phyloP scores from a whole-genome alignment of 2,329 filamentous ascomycete species.

The Colletotrichum sp. region DNA sequence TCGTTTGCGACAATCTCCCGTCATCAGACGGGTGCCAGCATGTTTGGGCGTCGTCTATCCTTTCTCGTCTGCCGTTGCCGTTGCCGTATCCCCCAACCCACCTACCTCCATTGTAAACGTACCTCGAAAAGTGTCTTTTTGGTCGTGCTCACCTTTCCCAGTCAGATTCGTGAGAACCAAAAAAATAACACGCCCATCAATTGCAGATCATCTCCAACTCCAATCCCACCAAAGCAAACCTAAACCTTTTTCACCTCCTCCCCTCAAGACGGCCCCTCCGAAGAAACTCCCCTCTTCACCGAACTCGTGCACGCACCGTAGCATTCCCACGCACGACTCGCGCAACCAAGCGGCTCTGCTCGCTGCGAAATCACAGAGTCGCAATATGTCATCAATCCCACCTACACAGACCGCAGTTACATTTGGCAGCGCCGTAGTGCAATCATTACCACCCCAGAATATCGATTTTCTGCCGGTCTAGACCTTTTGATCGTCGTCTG shows the following conservation, averaged over 20 bases:
- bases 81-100: neutral
- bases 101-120: neutral
- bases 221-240: neutral
- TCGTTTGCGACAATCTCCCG: constrained; percentile 10
- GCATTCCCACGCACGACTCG: neutral
- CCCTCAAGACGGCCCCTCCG: neutral
- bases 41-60: neutral
- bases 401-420: neutral
- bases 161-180: neutral
- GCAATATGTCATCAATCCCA: neutral
- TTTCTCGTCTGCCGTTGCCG: neutral
- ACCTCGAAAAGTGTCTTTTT: neutral
- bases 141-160: neutral
- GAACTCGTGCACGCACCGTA: neutral
- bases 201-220: neutral
- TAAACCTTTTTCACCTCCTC: neutral
- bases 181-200: neutral
- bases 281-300: neutral
- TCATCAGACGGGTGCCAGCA: constrained; percentile 15
- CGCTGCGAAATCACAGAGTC: neutral
- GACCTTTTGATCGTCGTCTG: neutral
- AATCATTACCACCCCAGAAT: neutral
- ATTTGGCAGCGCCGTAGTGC: neutral
- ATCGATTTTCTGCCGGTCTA: neutral
- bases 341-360: neutral